Base-by-base conservation (phyloP, 495 filamentous ascomycete genomes). In the Sordaria brevicollis region DNA sequence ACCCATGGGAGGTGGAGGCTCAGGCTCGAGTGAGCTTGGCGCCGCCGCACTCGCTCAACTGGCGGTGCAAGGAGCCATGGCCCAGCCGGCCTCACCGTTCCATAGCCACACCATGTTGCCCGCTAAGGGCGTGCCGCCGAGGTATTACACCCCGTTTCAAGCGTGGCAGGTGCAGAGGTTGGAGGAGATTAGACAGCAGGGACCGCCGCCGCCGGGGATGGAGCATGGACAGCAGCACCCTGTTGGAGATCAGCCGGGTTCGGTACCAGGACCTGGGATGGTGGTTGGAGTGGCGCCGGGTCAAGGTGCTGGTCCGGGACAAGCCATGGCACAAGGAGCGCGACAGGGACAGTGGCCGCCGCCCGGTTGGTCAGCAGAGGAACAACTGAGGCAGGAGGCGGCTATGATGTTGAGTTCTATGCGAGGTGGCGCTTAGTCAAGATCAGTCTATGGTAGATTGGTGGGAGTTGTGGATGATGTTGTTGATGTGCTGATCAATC, bases 311-410 rank as follows among this genome's bases (percentile, higher is more conserved):
- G 39, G 19, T 5, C 38, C 34, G 65, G 38, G 37, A 33, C 54
- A 19, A 41, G 35, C 25, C 3, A 8, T 21, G 37, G 36, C 17
- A 21, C 6, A 35, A 19, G 35, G 35, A 0, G 2, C 2, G 35
- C 15, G 37, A 31, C 1, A 34, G 1, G 36, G 37, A 7, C 66
- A 13, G 5, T 65, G 37, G 34, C 31, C 19, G 10, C 31, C 13
- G 49, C n/a, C n/a, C n/a, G 66, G n/a, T 13, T 70, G 67, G 67
- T 72, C 71, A 36, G 71, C 74, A 9, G 74, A 74, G 11, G 74
- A 76, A 37, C 74, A 76, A 69, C 35, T 76, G 31, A 34, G 70
- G 54, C 74, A 74, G 38, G 74, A 76, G 67, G 74, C 73, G 37
- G 74, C 74, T 0, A 54, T 74, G 73, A 72, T 72, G 70, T 15